A percentile compares a stretch with the other conserved stretches of the same genome.
These are phyloP conservation scores for Decorospora gaudefroyi DNA, from an alignment of 2,329 filamentous ascomycete genomes.

Conservation along the genomic window DNA sequence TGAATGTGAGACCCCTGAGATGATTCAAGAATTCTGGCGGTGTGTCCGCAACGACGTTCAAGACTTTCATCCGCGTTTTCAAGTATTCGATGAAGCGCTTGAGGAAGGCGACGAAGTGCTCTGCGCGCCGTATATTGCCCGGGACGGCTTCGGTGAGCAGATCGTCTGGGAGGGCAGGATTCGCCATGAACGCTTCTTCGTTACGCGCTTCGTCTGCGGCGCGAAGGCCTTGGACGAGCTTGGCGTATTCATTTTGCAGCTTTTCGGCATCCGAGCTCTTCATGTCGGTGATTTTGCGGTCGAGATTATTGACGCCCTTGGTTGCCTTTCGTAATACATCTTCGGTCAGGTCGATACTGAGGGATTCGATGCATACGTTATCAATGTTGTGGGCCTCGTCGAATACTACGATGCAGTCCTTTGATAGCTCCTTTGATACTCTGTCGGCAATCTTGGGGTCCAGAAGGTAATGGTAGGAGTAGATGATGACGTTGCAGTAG, in stretches of 20 bases:
- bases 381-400: slow-evolving; percentile 99
- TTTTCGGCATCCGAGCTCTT: slow-evolving; percentile 94
- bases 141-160: slow-evolving; percentile 93
- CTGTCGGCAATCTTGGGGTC: slow-evolving; percentile 97
- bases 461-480: slow-evolving; percentile 97
- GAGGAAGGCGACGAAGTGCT: slow-evolving; percentile 93
- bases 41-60: slow-evolving; percentile 96
- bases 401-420: slow-evolving; percentile 98
- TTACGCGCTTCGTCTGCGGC: slow-evolving; percentile 87
- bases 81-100: slow-evolving; percentile 98
- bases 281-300: slow-evolving; percentile 90
- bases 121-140: slow-evolving; percentile 91
- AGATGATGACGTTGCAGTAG: slow-evolving; percentile 99
- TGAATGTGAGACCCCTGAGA: slow-evolving; percentile 93
- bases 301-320: slow-evolving; percentile 85
- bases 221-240: slow-evolving; percentile 87
- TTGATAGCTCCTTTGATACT: slow-evolving; percentile 92
- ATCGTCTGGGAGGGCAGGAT: slow-evolving; percentile 91
- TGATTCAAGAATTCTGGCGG: slow-evolving; percentile 91
- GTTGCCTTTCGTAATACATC: slow-evolving; percentile 91
- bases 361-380: slow-evolving; percentile 97
- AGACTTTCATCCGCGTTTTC: slow-evolving; percentile 97
- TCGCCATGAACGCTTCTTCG: slow-evolving; percentile 96
- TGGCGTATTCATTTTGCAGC: slow-evolving; percentile 91
- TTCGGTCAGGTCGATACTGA: slow-evolving; percentile 96